Percentiles rank a stretch among this genome's conserved stretches.
Evolutionary conservation across 2,329 filamentous ascomycete species (phyloP).

Genomic region (Scorias spongiosa): DNA sequence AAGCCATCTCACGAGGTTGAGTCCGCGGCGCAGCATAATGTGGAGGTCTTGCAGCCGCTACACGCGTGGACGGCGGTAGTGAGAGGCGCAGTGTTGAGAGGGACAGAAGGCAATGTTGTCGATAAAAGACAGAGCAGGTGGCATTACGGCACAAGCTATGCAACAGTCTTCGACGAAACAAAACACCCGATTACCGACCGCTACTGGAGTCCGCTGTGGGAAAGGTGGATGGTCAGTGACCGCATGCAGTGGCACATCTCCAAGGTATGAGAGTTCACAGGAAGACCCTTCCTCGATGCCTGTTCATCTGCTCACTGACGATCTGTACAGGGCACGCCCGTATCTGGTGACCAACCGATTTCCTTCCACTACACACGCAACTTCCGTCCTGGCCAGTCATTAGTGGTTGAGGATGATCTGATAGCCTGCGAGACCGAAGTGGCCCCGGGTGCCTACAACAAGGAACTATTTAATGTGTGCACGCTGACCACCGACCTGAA

Average conservation of each 20-base stretch:
- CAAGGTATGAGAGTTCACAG: conserved; percentile 37
- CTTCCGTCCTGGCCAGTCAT: conserved; percentile 62
- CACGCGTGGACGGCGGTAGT: conserved; percentile 75
- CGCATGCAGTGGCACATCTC: conserved; percentile 77
- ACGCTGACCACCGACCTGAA: conserved; percentile 68
- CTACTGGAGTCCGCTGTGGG: conserved; percentile 69
- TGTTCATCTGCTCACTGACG: background rate
- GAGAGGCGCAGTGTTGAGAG: conserved; percentile 58
- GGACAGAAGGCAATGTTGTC: conserved; percentile 65
- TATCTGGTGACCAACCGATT: conserved; percentile 58
- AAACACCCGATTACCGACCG: conserved; percentile 58
- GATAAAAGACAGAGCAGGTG: conserved; percentile 58
- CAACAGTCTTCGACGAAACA: conserved; percentile 57
- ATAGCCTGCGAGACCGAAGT: conserved; percentile 59
- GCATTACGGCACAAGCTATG: conserved; percentile 70
- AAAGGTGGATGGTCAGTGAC: conserved; percentile 70
- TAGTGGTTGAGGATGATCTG: conserved; percentile 65
- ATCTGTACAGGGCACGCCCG: conserved; percentile 43
- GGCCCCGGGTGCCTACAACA: conserved; percentile 39
- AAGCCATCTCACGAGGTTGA: conserved; percentile 48
- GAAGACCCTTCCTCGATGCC: too few species aligned
- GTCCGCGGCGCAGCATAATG: conserved; percentile 33
- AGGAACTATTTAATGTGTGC: conserved; percentile 49
- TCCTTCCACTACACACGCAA: conserved; percentile 78
- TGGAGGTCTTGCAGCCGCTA: conserved; percentile 69